Conservation (phyloP, 352 stramenopile genomes). For the Globisporangium paroecandrum region DNA sequence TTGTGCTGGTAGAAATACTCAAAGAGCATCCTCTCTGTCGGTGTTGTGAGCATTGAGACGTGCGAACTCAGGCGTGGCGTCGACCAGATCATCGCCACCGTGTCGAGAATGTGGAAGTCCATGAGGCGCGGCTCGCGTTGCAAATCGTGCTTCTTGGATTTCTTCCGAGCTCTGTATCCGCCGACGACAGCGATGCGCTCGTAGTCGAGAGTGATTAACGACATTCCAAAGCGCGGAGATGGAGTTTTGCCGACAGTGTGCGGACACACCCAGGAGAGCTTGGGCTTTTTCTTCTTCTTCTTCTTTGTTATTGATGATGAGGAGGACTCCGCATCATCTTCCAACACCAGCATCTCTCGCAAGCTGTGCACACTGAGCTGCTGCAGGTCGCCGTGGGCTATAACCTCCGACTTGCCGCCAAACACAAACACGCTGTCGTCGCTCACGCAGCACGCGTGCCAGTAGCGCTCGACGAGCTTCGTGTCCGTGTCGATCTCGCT, state of each 20-base stretch:
- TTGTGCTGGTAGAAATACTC: conserved; percentile 40
- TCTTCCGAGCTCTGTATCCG: conserved; percentile 20
- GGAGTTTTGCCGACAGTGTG: conserved; percentile 50
- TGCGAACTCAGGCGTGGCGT: conserved; percentile 39
- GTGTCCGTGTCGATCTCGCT: conserved; percentile 28
- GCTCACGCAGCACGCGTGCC: conserved; percentile 34
- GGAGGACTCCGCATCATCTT: neutral
- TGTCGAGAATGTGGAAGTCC: conserved; percentile 50
- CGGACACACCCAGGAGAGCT: conserved; percentile 33
- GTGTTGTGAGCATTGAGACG: conserved; percentile 25
- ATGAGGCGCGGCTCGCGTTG: conserved; percentile 21
- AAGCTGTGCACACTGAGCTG: conserved; percentile 19
- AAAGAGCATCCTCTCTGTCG: conserved; percentile 42
- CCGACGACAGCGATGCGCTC: conserved; percentile 43
- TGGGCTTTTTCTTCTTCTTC: conserved; percentile 8
- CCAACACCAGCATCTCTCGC: neutral
- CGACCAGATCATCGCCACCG: conserved; percentile 46
- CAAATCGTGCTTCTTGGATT: conserved; percentile 4
- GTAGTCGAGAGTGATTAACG: conserved; percentile 33
- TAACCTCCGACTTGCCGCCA: conserved; percentile 56
- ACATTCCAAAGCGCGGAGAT: conserved; percentile 45
- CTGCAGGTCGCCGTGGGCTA: conserved; percentile 50
- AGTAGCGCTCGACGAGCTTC: conserved; percentile 36
- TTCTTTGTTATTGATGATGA: conserved; percentile 1
- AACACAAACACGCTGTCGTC: conserved; percentile 52